Base-by-base conservation (phyloP, 169 alveolate genomes). In the Eimeria tenella region DNA sequence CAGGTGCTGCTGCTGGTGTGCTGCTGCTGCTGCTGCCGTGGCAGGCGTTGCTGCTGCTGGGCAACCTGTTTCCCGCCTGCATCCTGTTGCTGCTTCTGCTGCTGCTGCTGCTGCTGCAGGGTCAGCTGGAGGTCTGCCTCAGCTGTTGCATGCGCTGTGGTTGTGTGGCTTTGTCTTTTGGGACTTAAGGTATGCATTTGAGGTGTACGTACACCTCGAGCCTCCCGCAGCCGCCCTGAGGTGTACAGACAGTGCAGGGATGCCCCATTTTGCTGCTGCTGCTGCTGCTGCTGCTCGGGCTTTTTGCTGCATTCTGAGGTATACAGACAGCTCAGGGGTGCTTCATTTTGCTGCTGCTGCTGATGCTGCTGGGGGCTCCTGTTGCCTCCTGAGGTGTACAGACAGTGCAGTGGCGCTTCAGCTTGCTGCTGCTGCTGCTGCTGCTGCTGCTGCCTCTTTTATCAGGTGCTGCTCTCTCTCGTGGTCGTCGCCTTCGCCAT, bases 401-500 rank as follows among this genome's bases (percentile, higher is more conserved):
- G n/a, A n/a, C n/a, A n/a, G n/a, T n/a, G n/a, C n/a, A n/a, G n/a
- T n/a, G n/a, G n/a, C n/a, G n/a, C n/a, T n/a, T n/a, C n/a, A n/a
- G n/a, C n/a, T n/a, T n/a, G n/a, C n/a, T n/a, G n/a, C n/a, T n/a
- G 65, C 65, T 58, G 65, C 65, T 9, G 8, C 8, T 58, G 65
- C 8, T 15, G 49, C 25, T 15, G 49, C 77, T 68, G 77, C 15
- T 68, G 77, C 25, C 77, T 68, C 15, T 58, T 8, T 58, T 15
- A 13, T 11, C 62, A 84, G 92, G 81, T 84, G 17, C 6, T 84
- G 11, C 65, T 84, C 53, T 62, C 82, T 1, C 52, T 84, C 49
- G 52, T 60, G 58, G 13, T 84, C 56, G 92, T 84, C 9, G 92
- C 92, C 15, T 84, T 84, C 8, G 92, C 92, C 9, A 25, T 71